Base-by-base conservation (phyloP, 306 rosid species). In the Adenanthera pavonina region DNA sequence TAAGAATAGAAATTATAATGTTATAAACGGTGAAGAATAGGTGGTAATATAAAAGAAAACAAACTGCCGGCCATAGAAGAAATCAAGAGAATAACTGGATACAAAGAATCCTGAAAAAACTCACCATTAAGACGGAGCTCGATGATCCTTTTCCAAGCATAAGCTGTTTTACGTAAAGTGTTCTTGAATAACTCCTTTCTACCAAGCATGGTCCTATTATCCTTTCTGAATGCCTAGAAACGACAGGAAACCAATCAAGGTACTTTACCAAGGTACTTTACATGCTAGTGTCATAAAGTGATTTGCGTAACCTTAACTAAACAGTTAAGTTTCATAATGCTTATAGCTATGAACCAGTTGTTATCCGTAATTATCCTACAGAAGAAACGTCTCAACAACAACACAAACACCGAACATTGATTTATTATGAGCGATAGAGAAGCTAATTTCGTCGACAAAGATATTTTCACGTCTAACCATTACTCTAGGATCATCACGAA, bases 51-150 rank as follows among this genome's bases (percentile, higher is more conserved):
- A 53, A 43, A 62, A 78, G 15, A 80, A 7, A 11, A 66, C 71
- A 43, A 66, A 41, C n/a, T 3, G 9, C 25, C 33, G 44, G 74
- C 57, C 44, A 60, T 52, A 25, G 62, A 83, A 48, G 74, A 19
- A 70, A 72, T 64, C 20, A 64, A 61, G n/a, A 30, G 7, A 61
- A 64, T 5, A 44, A 19, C 35, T 49, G 59, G 52, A 76, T 38
- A 15, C 70, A 76, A 81, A 36, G 9, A 36, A 77, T n/a, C 33
- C 48, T 40, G 62, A 62, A 4, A 77, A 80, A 14, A 72, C 67
- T 56, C 79, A 93, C 99, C 99, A 56, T 78, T 80, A 41, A 95
- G 98, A 64, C 89, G 92, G 84, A 95, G 99, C 91, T 95, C 99
- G 33, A 75, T 76, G 69, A 95, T 95, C 84, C 91, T 78, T 84